A percentile compares a stretch with the other conserved stretches of the same genome.
These are phyloP conservation scores for Erythrophleum ivorense DNA, from an alignment of 331 rosid species.

Conservation along the genomic window DNA sequence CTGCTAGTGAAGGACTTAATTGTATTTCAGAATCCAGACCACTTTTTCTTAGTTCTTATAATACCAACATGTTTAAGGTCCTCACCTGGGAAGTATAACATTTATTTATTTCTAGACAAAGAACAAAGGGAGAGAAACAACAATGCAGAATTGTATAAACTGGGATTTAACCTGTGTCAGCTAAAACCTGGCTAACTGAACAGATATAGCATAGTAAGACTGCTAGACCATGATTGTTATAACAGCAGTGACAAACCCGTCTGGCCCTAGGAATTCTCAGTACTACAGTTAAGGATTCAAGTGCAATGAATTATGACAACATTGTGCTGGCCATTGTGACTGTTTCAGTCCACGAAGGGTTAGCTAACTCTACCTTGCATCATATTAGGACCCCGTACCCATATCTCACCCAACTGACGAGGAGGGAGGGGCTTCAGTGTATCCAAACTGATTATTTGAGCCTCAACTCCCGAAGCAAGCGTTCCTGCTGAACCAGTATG, in stretches of 20 bases:
- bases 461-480: conserved; percentile 71
- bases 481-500: conserved; percentile 74
- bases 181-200: neutral
- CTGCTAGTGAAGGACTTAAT: neutral
- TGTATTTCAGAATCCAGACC: neutral
- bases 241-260: neutral
- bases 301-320: neutral
- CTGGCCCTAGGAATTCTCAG: conserved; percentile 2
- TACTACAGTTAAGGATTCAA: neutral
- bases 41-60: conserved; percentile 1
- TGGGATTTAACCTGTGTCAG: neutral
- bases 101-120: neutral
- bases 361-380: conserved; percentile 57
- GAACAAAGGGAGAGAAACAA: neutral
- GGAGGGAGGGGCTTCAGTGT: conserved; percentile 79
- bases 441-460: conserved; percentile 70
- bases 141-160: neutral
- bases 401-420: conserved; percentile 75
- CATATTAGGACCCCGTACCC: conserved; percentile 86
- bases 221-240: conserved; percentile 1
- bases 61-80: neutral
- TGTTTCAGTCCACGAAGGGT: neutral
- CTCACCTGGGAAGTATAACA: neutral
- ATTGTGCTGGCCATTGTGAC: neutral
- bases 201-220: conserved; percentile 6